phyloP scores from a whole-genome alignment of 306 rosid species.

The Dicorynia guianensis region DNA sequence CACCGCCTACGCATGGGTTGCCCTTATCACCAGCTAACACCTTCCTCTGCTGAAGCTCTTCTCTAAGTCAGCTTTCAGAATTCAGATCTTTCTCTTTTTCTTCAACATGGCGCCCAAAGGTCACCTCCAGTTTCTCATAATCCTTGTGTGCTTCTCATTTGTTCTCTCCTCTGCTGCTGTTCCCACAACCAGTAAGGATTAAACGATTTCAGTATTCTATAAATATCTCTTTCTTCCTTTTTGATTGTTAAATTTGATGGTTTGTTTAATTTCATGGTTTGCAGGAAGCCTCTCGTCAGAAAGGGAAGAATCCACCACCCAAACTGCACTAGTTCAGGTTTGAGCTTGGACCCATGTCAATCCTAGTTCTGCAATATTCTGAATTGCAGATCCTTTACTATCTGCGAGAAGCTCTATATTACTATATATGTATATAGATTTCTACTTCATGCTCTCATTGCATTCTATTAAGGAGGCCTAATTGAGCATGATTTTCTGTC shows the following conservation, averaged over 20 bases:
- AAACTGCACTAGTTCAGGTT: conserved; percentile 33
- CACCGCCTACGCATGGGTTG: background rate
- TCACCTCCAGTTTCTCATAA: background rate
- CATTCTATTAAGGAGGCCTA: background rate
- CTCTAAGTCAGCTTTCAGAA: background rate
- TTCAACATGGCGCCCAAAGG: conserved; percentile 40
- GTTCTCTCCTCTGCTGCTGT: conserved; percentile 31
- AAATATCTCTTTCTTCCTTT: background rate
- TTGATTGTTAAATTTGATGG: background rate
- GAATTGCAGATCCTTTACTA: background rate
- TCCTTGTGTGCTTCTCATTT: conserved; percentile 41
- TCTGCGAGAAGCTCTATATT: background rate
- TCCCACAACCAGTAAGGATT: conserved; percentile 53
- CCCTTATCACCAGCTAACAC: conserved; percentile 4
- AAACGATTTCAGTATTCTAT: background rate
- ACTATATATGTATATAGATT: too few relatives aligned
- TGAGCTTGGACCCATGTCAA: background rate
- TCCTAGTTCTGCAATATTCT: background rate
- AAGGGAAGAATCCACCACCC: conserved; percentile 20
- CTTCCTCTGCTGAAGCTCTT: background rate
- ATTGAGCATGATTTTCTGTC: background rate
- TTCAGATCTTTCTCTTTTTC: background rate
- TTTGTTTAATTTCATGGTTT: background rate
- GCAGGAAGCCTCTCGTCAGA: conserved; percentile 48
- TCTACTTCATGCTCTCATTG: background rate